These are phyloP conservation scores for Fusarium algeriense DNA, from an alignment of 2,329 filamentous ascomycete species.

Conservation along the genomic window DNA sequence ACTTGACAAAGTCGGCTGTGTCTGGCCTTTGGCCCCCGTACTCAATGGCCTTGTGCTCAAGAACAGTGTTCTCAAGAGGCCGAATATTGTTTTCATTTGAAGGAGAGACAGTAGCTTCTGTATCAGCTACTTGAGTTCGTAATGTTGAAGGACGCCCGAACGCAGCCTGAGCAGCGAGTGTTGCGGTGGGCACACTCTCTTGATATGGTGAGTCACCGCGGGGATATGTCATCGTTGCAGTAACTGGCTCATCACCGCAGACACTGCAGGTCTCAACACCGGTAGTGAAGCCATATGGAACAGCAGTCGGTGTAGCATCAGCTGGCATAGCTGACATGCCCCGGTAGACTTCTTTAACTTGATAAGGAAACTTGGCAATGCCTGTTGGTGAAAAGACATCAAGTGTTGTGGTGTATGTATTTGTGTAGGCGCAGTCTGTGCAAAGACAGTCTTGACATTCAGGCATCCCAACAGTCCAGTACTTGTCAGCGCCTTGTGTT, in stretches of 20 bases:
- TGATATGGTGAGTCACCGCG: slow-evolving; percentile 41
- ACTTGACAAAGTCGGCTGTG: slow-evolving; percentile 17
- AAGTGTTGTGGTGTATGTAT: slow-evolving; percentile 44
- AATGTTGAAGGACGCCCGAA: slow-evolving; percentile 31
- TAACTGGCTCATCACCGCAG: slow-evolving; percentile 41
- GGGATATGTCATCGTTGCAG: slow-evolving; percentile 45
- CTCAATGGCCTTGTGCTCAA: slow-evolving; percentile 30
- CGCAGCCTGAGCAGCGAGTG: slow-evolving; percentile 6
- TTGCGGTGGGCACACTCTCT: slow-evolving; percentile 23
- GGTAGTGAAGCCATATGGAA: slow-evolving; percentile 44
- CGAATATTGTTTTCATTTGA: background rate
- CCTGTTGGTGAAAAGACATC: slow-evolving; percentile 41
- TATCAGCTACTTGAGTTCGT: slow-evolving; percentile 21
- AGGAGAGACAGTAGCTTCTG: slow-evolving; percentile 21
- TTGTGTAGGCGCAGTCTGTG: slow-evolving; percentile 40
- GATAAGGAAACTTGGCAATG: slow-evolving; percentile 34
- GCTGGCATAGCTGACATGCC: slow-evolving; percentile 43
- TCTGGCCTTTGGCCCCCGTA: slow-evolving; percentile 4
- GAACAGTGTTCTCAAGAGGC: slow-evolving; percentile 30
- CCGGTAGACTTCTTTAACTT: slow-evolving; percentile 45
- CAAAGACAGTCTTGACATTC: slow-evolving; percentile 43
- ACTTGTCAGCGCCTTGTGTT: slow-evolving; percentile 39
- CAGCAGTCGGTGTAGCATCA: slow-evolving; percentile 29
- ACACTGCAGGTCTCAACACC: slow-evolving; percentile 34
- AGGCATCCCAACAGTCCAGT: slow-evolving; percentile 44